Conservation (phyloP, 208 protist species). For the Trypanosoma conorhini region DNA sequence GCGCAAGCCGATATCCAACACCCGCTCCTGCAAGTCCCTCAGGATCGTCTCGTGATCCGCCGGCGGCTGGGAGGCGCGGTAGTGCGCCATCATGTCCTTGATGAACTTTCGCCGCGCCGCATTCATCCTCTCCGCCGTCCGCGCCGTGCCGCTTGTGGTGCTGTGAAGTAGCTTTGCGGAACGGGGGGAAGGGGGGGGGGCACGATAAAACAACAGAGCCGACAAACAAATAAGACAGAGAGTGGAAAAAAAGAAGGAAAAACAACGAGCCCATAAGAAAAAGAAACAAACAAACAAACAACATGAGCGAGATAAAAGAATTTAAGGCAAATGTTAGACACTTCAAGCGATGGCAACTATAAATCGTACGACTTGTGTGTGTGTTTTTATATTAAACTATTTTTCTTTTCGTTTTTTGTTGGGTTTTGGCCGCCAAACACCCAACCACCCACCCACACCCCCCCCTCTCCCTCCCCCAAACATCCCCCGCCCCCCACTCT, state of each 20-base stretch:
- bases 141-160: neutral
- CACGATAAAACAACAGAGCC: constrained; percentile 15
- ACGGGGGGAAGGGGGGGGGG: no score
- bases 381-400: no score
- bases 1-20: constrained; percentile 65
- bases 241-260: constrained; percentile 13
- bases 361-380: no score
- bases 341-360: no score
- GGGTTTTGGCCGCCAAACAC: no score
- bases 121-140: constrained; percentile 8
- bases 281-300: neutral
- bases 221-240: constrained; percentile 22
- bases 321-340: no score
- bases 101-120: constrained; percentile 51
- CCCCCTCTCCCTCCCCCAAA: neutral
- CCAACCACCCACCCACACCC: neutral
- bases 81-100: constrained; percentile 72
- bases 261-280: constrained; percentile 1
- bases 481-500: neutral
- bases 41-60: constrained; percentile 43
- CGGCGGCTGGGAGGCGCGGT: constrained; percentile 38
- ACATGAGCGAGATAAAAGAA: neutral
- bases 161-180: neutral
- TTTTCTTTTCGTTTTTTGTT: no score
- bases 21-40: constrained; percentile 53